Evolutionary conservation across 768 basidiomycete genomes (phyloP).

Genomic region (Lanmaoa pseudosensibilis): DNA sequence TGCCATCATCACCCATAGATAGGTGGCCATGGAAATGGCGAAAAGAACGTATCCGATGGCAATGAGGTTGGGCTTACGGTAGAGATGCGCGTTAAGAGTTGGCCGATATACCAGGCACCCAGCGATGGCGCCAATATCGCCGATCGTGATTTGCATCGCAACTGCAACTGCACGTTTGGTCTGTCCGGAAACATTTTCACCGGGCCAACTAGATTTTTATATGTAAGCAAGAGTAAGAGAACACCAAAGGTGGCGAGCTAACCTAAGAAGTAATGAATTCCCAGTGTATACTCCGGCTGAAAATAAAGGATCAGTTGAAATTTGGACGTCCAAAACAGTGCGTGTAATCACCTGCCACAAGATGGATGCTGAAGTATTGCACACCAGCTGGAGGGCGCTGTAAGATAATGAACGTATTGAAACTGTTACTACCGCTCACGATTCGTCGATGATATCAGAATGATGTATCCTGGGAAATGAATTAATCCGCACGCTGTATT

Average conservation of each 20-base stretch:
- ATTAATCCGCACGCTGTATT: background rate
- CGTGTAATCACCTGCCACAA: constrained; percentile 38
- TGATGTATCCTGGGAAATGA: constrained; percentile 48
- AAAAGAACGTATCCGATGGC: constrained; percentile 60
- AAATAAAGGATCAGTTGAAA: background rate
- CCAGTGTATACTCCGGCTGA: constrained; percentile 56
- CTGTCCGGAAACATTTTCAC: constrained; percentile 68
- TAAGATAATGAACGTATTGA: background rate
- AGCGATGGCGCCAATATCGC: constrained; percentile 58
- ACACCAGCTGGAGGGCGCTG: constrained; percentile 39
- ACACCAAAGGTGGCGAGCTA: background rate
- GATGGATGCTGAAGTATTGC: constrained; percentile 58
- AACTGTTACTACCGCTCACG: constrained; percentile 30
- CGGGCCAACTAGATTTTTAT: constrained; percentile 45
- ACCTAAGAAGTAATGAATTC: constrained; percentile 57
- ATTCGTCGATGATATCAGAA: constrained; percentile 48
- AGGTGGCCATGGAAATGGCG: constrained; percentile 41
- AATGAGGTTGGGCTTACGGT: constrained; percentile 57
- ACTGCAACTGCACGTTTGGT: constrained; percentile 64
- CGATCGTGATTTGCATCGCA: constrained; percentile 64
- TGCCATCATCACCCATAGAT: constrained; percentile 49
- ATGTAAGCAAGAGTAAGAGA: background rate
- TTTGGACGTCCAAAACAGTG: background rate
- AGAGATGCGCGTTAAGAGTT: constrained; percentile 44
- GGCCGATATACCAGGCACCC: constrained; percentile 59